Conservation (phyloP, 768 basidiomycete species). For the Termitomyces sp. region DNA sequence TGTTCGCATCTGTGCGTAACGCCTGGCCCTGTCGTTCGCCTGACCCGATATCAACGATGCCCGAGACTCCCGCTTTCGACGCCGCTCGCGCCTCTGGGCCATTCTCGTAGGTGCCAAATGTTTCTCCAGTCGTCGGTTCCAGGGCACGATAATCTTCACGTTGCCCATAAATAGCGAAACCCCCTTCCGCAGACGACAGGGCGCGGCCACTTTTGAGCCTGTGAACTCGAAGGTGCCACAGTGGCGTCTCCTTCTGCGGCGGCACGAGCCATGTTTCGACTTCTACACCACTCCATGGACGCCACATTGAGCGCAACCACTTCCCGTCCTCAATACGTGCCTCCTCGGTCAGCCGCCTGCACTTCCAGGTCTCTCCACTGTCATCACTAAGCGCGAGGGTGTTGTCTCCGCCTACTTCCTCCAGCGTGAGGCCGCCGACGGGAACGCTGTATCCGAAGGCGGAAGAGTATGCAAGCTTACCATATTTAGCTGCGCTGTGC, state of each 20-base stretch:
- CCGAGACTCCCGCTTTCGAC: slow-evolving; percentile 62
- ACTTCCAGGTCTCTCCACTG: slow-evolving; percentile 70
- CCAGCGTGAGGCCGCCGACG: slow-evolving; percentile 62
- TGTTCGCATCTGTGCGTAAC: slow-evolving; percentile 70
- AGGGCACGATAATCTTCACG: slow-evolving; percentile 57
- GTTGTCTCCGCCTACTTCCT: slow-evolving; percentile 70
- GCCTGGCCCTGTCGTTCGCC: slow-evolving; percentile 35
- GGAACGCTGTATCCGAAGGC: slow-evolving; percentile 78
- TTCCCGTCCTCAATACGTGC: slow-evolving; percentile 52
- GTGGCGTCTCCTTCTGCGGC: slow-evolving; percentile 51
- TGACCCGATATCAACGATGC: slow-evolving; percentile 50
- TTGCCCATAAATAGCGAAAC: slow-evolving; percentile 72
- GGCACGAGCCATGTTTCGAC: slow-evolving; percentile 78
- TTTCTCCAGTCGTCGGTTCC: slow-evolving; percentile 41
- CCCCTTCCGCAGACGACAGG: slow-evolving; percentile 64
- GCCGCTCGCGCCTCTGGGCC: slow-evolving; percentile 49
- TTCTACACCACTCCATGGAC: slow-evolving; percentile 69
- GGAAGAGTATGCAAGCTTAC: slow-evolving; percentile 75
- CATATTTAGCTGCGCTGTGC: slow-evolving; percentile 77
- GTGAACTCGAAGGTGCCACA: slow-evolving; percentile 73
- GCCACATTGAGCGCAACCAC: slow-evolving; percentile 70
- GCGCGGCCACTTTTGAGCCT: slow-evolving; percentile 52
- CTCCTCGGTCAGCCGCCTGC: slow-evolving; percentile 60
- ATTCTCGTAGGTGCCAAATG: slow-evolving; percentile 49
- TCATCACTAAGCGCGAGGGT: slow-evolving; percentile 72